Evolutionary conservation across 768 basidiomycete species (phyloP).

Genomic region (Russula emetica): DNA sequence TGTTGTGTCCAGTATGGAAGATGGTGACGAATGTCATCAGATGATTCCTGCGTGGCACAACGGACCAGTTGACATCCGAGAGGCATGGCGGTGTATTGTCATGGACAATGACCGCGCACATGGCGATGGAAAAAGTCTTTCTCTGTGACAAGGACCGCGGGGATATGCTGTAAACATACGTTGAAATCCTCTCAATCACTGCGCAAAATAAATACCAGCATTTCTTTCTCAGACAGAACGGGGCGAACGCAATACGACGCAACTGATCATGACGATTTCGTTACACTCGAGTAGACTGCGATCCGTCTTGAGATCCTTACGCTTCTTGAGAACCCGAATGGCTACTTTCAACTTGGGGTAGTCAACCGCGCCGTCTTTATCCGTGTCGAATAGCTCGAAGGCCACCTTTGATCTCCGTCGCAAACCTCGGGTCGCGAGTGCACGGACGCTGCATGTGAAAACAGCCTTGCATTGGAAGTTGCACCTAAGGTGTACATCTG

Average conservation of each 20-base stretch:
- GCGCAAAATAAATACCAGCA: too few relatives aligned
- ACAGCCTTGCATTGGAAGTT: constrained; percentile 64
- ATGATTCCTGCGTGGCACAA: constrained; percentile 24
- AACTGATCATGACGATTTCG: constrained; percentile 89
- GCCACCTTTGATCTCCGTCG: constrained; percentile 95
- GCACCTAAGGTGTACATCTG: constrained; percentile 57
- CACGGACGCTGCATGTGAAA: constrained; percentile 9
- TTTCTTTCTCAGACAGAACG: too few relatives aligned
- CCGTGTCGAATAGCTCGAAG: constrained; percentile 97
- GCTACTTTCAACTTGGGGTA: constrained; percentile 99
- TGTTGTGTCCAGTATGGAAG: constrained; percentile 19
- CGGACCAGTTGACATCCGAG: neutral
- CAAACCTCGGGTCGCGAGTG: too few relatives aligned
- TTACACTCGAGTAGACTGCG: constrained; percentile 86
- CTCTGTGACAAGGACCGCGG: too few relatives aligned
- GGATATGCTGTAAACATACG: too few relatives aligned
- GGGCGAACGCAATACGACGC: constrained; percentile 24
- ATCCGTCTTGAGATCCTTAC: constrained; percentile 82
- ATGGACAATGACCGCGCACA: constrained; percentile 37
- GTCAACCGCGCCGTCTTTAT: constrained; percentile 94
- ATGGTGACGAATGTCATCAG: constrained; percentile 20
- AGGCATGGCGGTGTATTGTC: too few relatives aligned
- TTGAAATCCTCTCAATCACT: too few relatives aligned
- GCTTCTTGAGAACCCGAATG: constrained; percentile 92
- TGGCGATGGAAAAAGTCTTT: too few relatives aligned